Base-by-base conservation (phyloP, 1,139 yeast genomes). In the Hyphopichia khmerensis region DNA sequence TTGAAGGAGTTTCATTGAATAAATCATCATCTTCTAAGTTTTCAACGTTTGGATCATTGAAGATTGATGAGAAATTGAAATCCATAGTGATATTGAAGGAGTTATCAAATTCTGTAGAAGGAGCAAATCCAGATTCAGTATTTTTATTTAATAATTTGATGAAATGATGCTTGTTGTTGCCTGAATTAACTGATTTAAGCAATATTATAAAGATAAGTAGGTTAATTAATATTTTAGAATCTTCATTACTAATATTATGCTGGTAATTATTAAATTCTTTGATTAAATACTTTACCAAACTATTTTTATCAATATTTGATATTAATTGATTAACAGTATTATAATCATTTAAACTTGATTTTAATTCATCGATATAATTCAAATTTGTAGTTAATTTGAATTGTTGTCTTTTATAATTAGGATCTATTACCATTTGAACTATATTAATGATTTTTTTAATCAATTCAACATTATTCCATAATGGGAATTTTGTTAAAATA, bases 161-260 rank as follows among this genome's bases (percentile, higher is more conserved):
- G 4, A 26, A 26, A 7, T 8, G n/a, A 11, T 4, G 4, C 43
- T 55, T 64, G 33, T 59, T 64, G 2, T 48, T 48, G 2, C 40
- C 37, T 1, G 55, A 47, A 8, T 50, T 46, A 8, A 62, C 47
- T 1, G 60, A 52, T 15, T 49, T 49, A 29, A 51, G 49, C 6
- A 60, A 40, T 13, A 60, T 44, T 13, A 65, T 40, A 36, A 51
- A 67, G 2, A 61, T 44, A 7, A 62, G 48, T 23, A 66, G 47
- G 43, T 65, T 67, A 13, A 67, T 56, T 19, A 62, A 51, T 14
- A 62, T 46, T 39, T 65, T 63, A 6, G 57, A 47, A 33, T 60
- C 62, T 41, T 69, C 75, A 40, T 53, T 59, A 15, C 54, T 48
- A 40, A 52, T 59, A 15, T 55, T 48, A 40, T 52, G 55, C 36